phyloP scores from a whole-genome alignment of 2,329 filamentous ascomycete species.

The Sordariomycetes sp. region DNA sequence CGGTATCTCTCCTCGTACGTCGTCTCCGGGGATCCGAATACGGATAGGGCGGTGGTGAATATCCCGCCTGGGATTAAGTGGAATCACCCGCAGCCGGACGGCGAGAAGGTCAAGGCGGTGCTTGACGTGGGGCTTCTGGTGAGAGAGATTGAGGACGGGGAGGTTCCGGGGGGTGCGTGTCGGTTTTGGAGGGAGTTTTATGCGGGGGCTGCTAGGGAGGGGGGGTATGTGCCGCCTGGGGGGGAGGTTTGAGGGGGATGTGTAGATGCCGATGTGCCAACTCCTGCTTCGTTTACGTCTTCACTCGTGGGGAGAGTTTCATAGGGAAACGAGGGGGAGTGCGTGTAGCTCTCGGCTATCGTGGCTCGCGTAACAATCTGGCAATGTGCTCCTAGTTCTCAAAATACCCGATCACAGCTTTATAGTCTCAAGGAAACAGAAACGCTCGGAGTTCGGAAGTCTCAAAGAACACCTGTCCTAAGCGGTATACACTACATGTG shows the following conservation, averaged over 20 bases:
- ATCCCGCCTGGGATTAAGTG: slow-evolving; percentile 20
- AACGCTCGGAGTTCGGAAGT: too few relatives aligned
- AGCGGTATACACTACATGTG: too few relatives aligned
- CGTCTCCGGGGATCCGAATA: slow-evolving; percentile 25
- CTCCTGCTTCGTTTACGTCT: not conserved
- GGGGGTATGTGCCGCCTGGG: slow-evolving; percentile 16
- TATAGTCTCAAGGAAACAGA: too few relatives aligned
- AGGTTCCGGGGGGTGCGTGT: slow-evolving; percentile 15
- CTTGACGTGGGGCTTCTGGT: slow-evolving; percentile 19
- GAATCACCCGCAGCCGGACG: slow-evolving; percentile 14
- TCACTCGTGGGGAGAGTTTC: not conserved
- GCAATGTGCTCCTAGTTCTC: too few relatives aligned
- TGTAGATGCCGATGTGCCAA: not conserved
- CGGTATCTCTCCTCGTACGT: slow-evolving; percentile 25
- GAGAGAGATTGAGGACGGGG: slow-evolving; percentile 14
- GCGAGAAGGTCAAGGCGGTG: slow-evolving; percentile 14
- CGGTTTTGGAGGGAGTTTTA: slow-evolving; percentile 17
- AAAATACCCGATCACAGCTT: too few relatives aligned
- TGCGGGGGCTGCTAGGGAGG: slow-evolving; percentile 13
- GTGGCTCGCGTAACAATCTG: too few relatives aligned
- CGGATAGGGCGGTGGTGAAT: slow-evolving; percentile 13
- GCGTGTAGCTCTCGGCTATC: not conserved
- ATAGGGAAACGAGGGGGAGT: not conserved
- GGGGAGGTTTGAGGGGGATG: not conserved
- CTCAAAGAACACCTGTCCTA: too few relatives aligned